These are phyloP conservation scores for Cadophora sp. DNA, from an alignment of 2,329 filamentous ascomycete genomes.

Conservation along the genomic window DNA sequence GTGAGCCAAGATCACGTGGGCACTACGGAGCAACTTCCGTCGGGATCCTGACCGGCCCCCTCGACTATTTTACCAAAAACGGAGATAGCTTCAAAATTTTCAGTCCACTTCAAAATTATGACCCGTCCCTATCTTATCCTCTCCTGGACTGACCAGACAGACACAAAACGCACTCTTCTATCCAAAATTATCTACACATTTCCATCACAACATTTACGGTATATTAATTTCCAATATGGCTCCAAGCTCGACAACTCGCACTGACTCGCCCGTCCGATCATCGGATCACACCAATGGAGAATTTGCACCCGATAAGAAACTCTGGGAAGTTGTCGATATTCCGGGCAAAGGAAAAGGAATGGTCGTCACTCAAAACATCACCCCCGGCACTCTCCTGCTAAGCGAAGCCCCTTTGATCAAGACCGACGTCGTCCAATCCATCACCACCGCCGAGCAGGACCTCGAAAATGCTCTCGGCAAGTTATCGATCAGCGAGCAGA, in stretches of 20 bases:
- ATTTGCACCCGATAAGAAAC: constrained; percentile 6
- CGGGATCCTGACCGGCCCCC: constrained; percentile 25
- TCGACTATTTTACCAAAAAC: constrained; percentile 40
- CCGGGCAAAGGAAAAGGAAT: constrained; percentile 42
- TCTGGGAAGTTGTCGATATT: constrained; percentile 36
- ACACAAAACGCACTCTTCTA: constrained; percentile 4
- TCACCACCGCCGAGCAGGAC: constrained; percentile 36
- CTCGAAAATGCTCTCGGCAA: constrained; percentile 34
- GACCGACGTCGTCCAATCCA: constrained; percentile 36
- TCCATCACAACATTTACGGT: background rate
- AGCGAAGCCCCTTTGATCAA: constrained; percentile 42
- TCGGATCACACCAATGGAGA: background rate
- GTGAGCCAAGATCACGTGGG: constrained; percentile 3
- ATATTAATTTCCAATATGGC: constrained; percentile 27
- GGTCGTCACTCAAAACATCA: constrained; percentile 36
- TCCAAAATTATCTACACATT: background rate
- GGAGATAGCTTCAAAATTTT: constrained; percentile 32
- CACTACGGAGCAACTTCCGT: constrained; percentile 7
- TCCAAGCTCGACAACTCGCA: constrained; percentile 30
- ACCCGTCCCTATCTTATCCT: constrained; percentile 16
- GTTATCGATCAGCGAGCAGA: constrained; percentile 33
- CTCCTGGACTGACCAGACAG: constrained; percentile 8
- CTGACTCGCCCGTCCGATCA: constrained; percentile 11
- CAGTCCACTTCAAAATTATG: constrained; percentile 20
- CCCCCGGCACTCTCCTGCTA: constrained; percentile 42